Base-by-base conservation (phyloP, 176 grass and related monocot genomes). In the Ampelocalamus luodianensis region DNA sequence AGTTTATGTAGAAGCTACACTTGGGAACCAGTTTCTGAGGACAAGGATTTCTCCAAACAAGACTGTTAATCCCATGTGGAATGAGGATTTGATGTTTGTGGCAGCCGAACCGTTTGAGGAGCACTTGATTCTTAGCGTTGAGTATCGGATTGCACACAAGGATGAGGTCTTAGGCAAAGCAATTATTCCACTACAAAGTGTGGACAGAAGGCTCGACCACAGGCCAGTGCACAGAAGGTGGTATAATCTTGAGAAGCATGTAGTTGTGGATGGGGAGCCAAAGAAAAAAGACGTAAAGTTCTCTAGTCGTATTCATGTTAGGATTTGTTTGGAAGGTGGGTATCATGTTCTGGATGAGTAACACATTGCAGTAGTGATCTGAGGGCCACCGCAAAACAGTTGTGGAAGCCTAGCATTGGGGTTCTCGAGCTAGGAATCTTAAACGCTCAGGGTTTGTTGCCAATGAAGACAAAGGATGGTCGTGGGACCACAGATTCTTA, bases 81-180 rank as follows among this genome's bases (percentile, higher is more conserved):
- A 94, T 69, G 89, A 94, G 81, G 89, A 91, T 82, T 82, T 91
- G 82, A 89, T 94, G 92, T 90, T 91, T 73, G 92, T 94, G 39
- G 89, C 80, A 68, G 87, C 89, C 0, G 92, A 94, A 71, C 89
- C 89, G 24, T 94, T 94, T 74, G 77, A 65, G 65, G 89, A 94
- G 71, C 92, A 89, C 82, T 89, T 94, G 83, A 81, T 91, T 67
- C 49, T 94, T 60, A 91, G 89, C 36, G 76, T 89, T 11, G 92
- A 94, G 53, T 80, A 94, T 66, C 75, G 77, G 29, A 72, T 91
- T 48, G 89, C 79, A 50, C 69, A 76, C 11, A 94, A 94, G 64
- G 89, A 91, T 8, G 89, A 94, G 56, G 76, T 91, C 58, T 82
- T 87, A 61, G 89, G 89, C 16, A 91, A 89, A 72, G 62, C 76